Evolutionary conservation across 2,329 filamentous ascomycete genomes (phyloP).

Genomic region (Akanthomyces dipterigenus): DNA sequence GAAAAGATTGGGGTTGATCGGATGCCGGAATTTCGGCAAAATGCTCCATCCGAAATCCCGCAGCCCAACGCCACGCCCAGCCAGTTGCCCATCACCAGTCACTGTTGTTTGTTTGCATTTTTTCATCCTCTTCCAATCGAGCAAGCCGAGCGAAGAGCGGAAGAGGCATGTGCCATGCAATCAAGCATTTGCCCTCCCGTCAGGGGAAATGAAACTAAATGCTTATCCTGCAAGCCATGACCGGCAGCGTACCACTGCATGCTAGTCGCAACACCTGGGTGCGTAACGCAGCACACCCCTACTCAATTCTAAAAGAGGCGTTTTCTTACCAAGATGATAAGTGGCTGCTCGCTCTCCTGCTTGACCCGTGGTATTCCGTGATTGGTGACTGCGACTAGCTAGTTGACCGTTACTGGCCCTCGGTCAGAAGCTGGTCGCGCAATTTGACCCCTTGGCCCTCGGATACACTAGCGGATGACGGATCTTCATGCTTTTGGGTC

Average conservation of each 20-base stretch:
- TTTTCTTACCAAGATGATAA: too few species aligned
- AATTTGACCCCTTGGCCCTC: background rate
- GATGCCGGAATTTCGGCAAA: too few species aligned
- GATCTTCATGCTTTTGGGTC: background rate
- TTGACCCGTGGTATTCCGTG: background rate
- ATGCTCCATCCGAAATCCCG: conserved; percentile 12
- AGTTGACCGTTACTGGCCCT: background rate
- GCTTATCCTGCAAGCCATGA: background rate
- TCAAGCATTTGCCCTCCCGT: too few species aligned
- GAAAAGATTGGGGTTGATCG: too few species aligned
- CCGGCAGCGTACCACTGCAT: background rate
- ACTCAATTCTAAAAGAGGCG: too few species aligned
- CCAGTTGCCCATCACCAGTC: too few species aligned
- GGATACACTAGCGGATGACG: conserved; percentile 10
- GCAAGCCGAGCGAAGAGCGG: too few species aligned
- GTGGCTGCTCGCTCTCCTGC: background rate
- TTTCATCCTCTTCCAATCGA: background rate
- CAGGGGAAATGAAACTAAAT: background rate
- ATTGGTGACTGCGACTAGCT: background rate
- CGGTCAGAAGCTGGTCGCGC: background rate
- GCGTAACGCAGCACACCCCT: too few species aligned
- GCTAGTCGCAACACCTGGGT: too few species aligned
- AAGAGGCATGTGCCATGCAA: too few species aligned
- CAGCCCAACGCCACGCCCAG: background rate
- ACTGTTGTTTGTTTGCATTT: too few species aligned